phyloP scores from a whole-genome alignment of 306 rosid species.

The Gleditsia sinensis region DNA sequence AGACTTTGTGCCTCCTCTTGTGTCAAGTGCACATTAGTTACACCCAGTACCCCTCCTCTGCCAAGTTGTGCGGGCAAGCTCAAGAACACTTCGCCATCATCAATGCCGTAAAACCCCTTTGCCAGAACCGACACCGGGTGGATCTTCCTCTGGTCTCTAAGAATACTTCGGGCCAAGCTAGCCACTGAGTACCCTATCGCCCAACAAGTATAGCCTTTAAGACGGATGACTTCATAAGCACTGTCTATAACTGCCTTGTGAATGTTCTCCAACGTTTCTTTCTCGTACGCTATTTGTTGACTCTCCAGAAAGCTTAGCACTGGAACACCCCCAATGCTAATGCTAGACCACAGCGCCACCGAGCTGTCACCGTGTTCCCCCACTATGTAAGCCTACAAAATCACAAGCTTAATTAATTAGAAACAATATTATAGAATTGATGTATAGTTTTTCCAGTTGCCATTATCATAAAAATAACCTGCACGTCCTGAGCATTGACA shows the following conservation, averaged over 20 bases:
- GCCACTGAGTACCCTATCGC: slow-evolving; percentile 93
- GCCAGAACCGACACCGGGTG: slow-evolving; percentile 82
- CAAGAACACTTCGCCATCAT: slow-evolving; percentile 70
- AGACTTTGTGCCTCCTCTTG: slow-evolving; percentile 63
- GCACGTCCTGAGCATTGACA: slow-evolving; percentile 93
- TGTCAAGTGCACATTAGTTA: slow-evolving; percentile 71
- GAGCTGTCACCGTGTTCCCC: slow-evolving; percentile 98
- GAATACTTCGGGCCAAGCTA: slow-evolving; percentile 56
- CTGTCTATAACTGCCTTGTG: slow-evolving; percentile 65
- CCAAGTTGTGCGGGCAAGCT: slow-evolving; percentile 87
- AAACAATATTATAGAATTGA: neutral
- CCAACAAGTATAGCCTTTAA: slow-evolving; percentile 94
- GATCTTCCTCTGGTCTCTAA: slow-evolving; percentile 82
- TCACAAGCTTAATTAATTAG: too few species aligned
- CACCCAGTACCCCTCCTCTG: slow-evolving; percentile 73
- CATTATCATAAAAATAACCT: slow-evolving; percentile 39
- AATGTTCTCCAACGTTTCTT: slow-evolving; percentile 70
- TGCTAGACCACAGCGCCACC: slow-evolving; percentile 95
- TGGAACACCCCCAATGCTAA: slow-evolving; percentile 84
- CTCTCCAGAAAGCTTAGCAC: slow-evolving; percentile 73
- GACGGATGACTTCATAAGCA: slow-evolving; percentile 82
- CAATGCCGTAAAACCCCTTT: slow-evolving; percentile 67
- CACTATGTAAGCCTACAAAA: slow-evolving; percentile 71
- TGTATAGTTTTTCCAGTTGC: too few species aligned
- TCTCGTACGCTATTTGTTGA: slow-evolving; percentile 71